Conservation (phyloP, 441 rosid species). For the Populus hybrid region DNA sequence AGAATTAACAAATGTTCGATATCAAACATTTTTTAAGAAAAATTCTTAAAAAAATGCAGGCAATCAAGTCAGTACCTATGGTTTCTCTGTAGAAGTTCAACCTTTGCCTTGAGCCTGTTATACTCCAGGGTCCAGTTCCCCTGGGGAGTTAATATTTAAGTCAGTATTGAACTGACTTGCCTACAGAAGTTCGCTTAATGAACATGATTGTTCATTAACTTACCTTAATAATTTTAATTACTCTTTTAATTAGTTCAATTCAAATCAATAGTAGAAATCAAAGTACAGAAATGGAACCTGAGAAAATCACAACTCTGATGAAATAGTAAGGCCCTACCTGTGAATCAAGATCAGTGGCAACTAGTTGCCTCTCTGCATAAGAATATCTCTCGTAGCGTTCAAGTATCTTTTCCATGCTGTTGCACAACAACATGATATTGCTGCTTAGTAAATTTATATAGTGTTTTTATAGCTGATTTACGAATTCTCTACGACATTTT, state of each 20-base stretch:
- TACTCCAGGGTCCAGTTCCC: slow-evolving; percentile 78
- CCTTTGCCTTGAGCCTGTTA: slow-evolving; percentile 74
- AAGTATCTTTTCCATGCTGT: slow-evolving; percentile 95
- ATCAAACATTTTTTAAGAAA: neutral
- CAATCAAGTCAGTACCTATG: slow-evolving; percentile 44
- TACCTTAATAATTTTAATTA: neutral
- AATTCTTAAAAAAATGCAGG: neutral
- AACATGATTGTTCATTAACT: neutral
- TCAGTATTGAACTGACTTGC: neutral
- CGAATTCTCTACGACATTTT: neutral
- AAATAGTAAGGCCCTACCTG: slow-evolving; percentile 31
- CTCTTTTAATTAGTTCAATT: neutral
- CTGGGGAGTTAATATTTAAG: slow-evolving; percentile 29
- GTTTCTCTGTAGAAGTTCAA: slow-evolving; percentile 78
- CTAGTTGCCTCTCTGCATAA: slow-evolving; percentile 67
- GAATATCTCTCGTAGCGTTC: slow-evolving; percentile 90
- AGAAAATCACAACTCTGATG: neutral
- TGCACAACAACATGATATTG: slow-evolving; percentile 3
- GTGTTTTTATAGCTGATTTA: neutral
- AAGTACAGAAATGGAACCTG: neutral
- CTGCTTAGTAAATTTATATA: neutral
- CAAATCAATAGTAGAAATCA: neutral
- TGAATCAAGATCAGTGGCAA: slow-evolving; percentile 46
- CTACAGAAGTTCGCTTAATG: neutral
- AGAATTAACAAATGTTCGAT: neutral